Evolutionary conservation across 768 basidiomycete genomes (phyloP).

Genomic region (Suillus variegatus): DNA sequence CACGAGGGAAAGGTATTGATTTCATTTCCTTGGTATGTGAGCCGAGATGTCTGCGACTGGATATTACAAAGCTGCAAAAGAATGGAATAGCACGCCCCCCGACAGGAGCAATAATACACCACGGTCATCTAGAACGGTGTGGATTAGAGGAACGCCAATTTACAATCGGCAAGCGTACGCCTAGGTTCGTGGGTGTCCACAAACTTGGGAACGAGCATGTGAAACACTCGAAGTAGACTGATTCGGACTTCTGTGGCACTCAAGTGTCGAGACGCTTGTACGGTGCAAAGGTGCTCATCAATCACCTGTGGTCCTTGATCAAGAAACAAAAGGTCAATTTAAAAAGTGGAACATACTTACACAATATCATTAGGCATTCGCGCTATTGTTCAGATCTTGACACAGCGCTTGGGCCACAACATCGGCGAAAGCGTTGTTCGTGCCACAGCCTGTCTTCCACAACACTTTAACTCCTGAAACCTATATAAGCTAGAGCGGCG

Average conservation of each 20-base stretch:
- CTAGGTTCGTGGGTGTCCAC: background rate
- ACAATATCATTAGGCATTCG: too few species aligned
- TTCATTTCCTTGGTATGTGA: background rate
- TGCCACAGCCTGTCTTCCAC: background rate
- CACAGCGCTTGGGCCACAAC: background rate
- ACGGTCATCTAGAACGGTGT: background rate
- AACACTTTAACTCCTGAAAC: too few species aligned
- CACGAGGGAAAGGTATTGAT: background rate
- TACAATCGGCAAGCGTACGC: background rate
- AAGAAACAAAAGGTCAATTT: background rate
- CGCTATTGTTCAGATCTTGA: background rate
- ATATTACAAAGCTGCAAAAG: background rate
- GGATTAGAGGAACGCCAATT: background rate
- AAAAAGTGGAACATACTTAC: background rate
- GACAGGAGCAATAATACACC: background rate
- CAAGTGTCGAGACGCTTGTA: background rate
- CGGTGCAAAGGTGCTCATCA: background rate
- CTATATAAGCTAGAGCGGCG: background rate
- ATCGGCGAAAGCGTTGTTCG: background rate
- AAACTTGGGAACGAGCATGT: background rate
- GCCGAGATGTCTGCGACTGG: background rate
- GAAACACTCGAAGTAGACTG: background rate
- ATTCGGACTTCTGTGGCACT: background rate
- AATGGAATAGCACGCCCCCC: background rate
- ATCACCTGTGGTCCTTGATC: background rate